A percentile compares a stretch with the other conserved stretches of the same genome.
Evolutionary conservation across 768 basidiomycete species (phyloP).

Genomic region (Agaricus sinodeliciosus): DNA sequence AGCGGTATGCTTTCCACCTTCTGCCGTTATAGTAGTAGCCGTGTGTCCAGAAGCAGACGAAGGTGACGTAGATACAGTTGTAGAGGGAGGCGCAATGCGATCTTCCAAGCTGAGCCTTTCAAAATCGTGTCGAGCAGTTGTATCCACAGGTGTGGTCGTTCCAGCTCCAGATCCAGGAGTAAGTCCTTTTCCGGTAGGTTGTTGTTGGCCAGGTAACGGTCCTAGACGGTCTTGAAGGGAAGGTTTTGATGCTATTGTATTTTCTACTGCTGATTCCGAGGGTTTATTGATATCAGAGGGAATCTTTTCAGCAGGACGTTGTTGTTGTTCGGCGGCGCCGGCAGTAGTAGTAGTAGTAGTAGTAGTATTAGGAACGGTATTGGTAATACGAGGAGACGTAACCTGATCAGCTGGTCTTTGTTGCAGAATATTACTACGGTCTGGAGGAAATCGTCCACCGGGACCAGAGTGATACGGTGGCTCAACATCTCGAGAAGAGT

Average conservation of each 20-base stretch:
- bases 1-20: background rate
- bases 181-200: background rate
- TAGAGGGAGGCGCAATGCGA: background rate
- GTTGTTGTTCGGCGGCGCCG: background rate
- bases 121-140: background rate
- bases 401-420: background rate
- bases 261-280: background rate
- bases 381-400: background rate
- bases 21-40: background rate
- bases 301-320: background rate
- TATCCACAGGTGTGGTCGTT: background rate
- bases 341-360: background rate
- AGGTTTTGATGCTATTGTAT: background rate
- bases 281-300: background rate
- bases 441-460: background rate
- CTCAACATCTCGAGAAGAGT: background rate
- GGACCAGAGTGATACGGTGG: background rate
- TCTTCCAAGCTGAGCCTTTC: conserved; percentile 5
- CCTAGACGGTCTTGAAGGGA: conserved; percentile 7
- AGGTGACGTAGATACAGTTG: background rate
- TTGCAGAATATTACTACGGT: background rate
- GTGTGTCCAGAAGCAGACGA: background rate
- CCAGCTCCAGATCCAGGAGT: background rate
- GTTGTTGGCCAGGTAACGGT: conserved; percentile 3
- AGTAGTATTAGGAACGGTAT: background rate